Base-by-base conservation (phyloP, 768 basidiomycete species). In the Phlebiopsis flavidoalba region DNA sequence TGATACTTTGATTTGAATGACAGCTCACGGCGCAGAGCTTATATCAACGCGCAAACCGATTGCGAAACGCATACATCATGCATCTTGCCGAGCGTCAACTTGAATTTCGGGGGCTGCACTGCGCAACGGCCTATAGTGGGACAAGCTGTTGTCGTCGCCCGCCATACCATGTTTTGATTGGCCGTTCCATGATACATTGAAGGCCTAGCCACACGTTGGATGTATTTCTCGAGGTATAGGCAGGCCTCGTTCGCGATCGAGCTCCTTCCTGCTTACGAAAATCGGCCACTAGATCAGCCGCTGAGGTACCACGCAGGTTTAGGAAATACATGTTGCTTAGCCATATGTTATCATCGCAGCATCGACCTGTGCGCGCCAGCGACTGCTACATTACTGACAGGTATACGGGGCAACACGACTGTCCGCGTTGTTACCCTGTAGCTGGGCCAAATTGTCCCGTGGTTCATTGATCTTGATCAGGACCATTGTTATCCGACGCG, bases 221-320 rank as follows among this genome's bases (percentile, higher is more conserved):
- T 57, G 55, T n/a, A n/a, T n/a, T 82, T 77, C 64, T 91, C 87
- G 1, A 76, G 3, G 1, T n/a, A 88, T 79, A n/a, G 0, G 88
- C 87, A n/a, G 0, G 69, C 71, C 56, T 90, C n/a, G 83, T 64
- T 92, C 90, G 0, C 86, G 80, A 66, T 90, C 88, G 0, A 86
- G 77, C 62, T 81, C 80, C 5, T 57, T 19, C 77, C 80, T 80
- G 40, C 40, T n/a, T n/a, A n/a, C n/a, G n/a, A n/a, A n/a, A n/a
- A n/a, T n/a, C n/a, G n/a, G n/a, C n/a, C n/a, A n/a, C 26, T 43
- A 53, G 52, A 12, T n/a, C 14, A 51, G 5, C 3, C 22, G 24
- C 22, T 1, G 12, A 3, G 1, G 22, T 36, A 24, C 47, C 24
- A 8, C 26, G n/a, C n/a, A n/a, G n/a, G n/a, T n/a, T n/a, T n/a